Conservation (phyloP, 2,329 filamentous ascomycete genomes). For the Epichloe festucae region DNA sequence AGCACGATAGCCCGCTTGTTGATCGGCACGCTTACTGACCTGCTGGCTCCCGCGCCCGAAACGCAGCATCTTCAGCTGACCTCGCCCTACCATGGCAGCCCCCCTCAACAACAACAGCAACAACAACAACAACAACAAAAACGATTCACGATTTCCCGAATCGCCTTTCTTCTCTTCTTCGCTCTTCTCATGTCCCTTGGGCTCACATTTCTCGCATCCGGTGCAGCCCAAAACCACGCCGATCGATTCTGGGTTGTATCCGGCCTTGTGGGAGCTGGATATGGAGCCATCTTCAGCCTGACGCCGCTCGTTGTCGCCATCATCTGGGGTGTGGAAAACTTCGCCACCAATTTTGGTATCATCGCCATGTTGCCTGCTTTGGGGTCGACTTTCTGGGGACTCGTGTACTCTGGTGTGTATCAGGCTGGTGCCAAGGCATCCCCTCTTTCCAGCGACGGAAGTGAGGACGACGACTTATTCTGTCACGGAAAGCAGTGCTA, state of each 20-base stretch:
- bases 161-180: constrained; percentile 67
- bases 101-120: background rate
- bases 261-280: constrained; percentile 74
- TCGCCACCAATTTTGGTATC: constrained; percentile 95
- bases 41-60: constrained; percentile 59
- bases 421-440: constrained; percentile 47
- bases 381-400: constrained; percentile 79
- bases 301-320: constrained; percentile 90
- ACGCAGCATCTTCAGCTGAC: constrained; percentile 41
- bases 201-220: constrained; percentile 65
- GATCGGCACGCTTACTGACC: constrained; percentile 77
- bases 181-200: constrained; percentile 62
- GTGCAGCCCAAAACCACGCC: constrained; percentile 58
- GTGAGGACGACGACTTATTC: constrained; percentile 38
- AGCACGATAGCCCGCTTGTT: constrained; percentile 85
- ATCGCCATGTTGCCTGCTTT: constrained; percentile 82
- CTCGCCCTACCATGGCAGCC: constrained; percentile 11
- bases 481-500: constrained; percentile 81
- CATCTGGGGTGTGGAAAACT: constrained; percentile 97
- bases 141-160: constrained; percentile 56
- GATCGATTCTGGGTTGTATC: constrained; percentile 80
- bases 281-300: constrained; percentile 81
- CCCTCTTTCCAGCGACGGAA: constrained; percentile 15
- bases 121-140: constrained; percentile 5
- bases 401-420: constrained; percentile 76